Conservation (phyloP, 139 green algal genomes). For the Coelastrella sp. region DNA sequence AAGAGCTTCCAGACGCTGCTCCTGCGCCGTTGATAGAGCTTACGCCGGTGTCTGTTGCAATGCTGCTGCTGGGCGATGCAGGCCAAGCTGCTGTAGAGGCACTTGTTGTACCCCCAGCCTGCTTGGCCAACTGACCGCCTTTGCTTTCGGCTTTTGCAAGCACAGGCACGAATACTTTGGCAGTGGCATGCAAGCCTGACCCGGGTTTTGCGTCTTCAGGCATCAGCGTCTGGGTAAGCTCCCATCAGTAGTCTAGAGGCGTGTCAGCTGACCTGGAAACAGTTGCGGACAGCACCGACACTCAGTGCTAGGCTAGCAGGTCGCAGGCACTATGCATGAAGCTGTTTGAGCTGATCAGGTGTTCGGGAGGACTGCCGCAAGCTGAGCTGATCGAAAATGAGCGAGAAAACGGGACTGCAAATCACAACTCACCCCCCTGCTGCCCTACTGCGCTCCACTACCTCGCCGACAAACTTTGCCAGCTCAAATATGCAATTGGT, state of each 20-base stretch:
- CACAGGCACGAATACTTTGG: slow-evolving; percentile 9
- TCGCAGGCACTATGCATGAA: background rate
- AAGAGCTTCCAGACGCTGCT: background rate
- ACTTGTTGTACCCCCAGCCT: background rate
- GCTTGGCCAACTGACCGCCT: background rate
- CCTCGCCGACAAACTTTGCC: background rate
- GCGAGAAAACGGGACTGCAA: background rate
- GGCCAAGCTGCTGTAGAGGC: background rate
- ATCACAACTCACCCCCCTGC: background rate
- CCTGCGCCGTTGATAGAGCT: background rate
- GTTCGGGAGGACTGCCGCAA: background rate
- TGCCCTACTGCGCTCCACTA: background rate
- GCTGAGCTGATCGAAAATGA: background rate
- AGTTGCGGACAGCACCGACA: no score
- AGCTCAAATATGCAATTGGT: background rate
- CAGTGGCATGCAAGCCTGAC: slow-evolving; percentile 34
- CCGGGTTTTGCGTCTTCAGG: slow-evolving; percentile 10
- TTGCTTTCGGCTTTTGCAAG: background rate
- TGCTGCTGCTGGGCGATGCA: slow-evolving; percentile 12
- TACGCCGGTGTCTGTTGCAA: background rate
- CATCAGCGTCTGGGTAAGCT: background rate
- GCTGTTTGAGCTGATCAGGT: background rate
- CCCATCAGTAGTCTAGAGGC: slow-evolving; percentile 1
- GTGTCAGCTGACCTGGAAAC: background rate
- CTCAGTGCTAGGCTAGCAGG: background rate